Conservation (phyloP, 129 eudicot species). For the Flaveria bidentis region DNA sequence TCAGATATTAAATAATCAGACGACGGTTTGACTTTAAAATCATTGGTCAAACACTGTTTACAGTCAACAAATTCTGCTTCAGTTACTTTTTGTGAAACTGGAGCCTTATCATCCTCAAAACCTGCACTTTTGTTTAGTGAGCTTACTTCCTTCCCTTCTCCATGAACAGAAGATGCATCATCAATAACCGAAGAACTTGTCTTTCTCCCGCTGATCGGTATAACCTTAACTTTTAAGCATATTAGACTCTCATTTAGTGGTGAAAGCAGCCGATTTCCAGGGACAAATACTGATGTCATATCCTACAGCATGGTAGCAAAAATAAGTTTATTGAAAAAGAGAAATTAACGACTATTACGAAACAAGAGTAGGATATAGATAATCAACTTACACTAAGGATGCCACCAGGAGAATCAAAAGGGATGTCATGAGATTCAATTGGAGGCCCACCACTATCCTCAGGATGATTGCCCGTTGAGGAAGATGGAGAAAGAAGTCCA, state of each 20-base stretch:
- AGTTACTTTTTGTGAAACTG: slow-evolving; percentile 27
- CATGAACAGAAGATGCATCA: slow-evolving; percentile 36
- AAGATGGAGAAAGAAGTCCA: slow-evolving; percentile 64
- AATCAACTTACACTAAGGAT: slow-evolving; percentile 53
- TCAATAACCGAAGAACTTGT: slow-evolving; percentile 23
- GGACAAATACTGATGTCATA: slow-evolving; percentile 59
- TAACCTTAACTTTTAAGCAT: slow-evolving; percentile 31
- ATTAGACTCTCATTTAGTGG: slow-evolving; percentile 71
- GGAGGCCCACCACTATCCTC: slow-evolving; percentile 45
- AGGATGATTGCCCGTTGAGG: slow-evolving; percentile 38
- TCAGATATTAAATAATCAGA: slow-evolving; percentile 31
- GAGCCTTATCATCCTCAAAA: slow-evolving; percentile 23
- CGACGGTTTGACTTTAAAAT: slow-evolving; percentile 36
- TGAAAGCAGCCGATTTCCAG: slow-evolving; percentile 58
- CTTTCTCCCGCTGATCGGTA: slow-evolving; percentile 27
- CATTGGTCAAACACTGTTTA: slow-evolving; percentile 31
- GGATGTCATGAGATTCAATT: slow-evolving; percentile 32
- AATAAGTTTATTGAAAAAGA: background rate
- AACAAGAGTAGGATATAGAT: slow-evolving; percentile 5
- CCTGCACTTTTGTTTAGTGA: slow-evolving; percentile 31
- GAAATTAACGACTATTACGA: background rate
- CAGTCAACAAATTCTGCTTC: slow-evolving; percentile 25
- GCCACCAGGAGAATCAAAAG: slow-evolving; percentile 41
- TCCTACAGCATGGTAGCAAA: slow-evolving; percentile 40
- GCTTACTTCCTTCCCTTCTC: slow-evolving; percentile 45